Evolutionary conservation across 768 basidiomycete species (phyloP).

Genomic region (Crucibulum laeve): DNA sequence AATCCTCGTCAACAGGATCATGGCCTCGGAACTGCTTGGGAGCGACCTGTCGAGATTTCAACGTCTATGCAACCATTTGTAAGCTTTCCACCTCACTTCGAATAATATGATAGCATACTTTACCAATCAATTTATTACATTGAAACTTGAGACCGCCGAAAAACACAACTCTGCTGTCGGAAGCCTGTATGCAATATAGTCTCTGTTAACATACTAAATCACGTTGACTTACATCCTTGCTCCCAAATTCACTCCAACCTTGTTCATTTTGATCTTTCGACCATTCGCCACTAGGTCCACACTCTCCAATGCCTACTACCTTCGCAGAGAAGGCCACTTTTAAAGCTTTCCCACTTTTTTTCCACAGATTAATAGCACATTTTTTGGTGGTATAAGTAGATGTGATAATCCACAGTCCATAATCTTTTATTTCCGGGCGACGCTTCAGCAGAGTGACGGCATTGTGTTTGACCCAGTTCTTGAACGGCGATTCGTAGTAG

Average conservation of each 20-base stretch:
- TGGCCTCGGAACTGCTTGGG: no score
- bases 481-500: conserved; percentile 15
- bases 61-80: no score
- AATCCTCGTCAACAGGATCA: no score
- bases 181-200: no score
- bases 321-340: conserved; percentile 16
- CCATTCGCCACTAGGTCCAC: conserved; percentile 16
- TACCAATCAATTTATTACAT: no score
- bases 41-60: no score
- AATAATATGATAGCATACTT: no score
- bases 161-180: no score
- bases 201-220: no score
- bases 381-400: conserved; percentile 15
- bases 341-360: conserved; percentile 6
- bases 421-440: conserved; percentile 14
- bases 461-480: conserved; percentile 17
- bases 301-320: conserved; percentile 10
- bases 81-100: no score
- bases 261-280: conserved; percentile 13
- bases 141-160: no score
- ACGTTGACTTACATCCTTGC: conserved; percentile 10
- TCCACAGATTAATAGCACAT: conserved; percentile 19
- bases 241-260: conserved; percentile 16
- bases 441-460: conserved; percentile 10
- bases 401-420: conserved; percentile 18